Conservation (phyloP, 768 basidiomycete species). For the Austroboletus festivus region DNA sequence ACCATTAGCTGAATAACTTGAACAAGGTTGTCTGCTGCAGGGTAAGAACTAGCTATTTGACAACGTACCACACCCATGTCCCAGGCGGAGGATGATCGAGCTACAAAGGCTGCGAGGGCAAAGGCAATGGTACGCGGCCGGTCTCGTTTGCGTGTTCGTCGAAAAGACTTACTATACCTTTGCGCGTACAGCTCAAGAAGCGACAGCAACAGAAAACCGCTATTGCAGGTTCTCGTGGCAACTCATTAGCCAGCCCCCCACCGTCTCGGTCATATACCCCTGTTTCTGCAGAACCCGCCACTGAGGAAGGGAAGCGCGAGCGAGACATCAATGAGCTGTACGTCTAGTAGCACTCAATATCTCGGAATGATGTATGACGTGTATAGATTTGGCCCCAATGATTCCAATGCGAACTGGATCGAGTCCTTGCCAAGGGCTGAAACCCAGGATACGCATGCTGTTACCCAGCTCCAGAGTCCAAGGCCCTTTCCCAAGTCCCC, state of each 20-base stretch:
- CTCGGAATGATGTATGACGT: conserved; percentile 9
- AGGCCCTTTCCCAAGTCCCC: conserved; percentile 14
- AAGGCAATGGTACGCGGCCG: conserved; percentile 65
- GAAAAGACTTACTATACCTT: conserved; percentile 1
- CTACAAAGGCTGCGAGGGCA: conserved; percentile 78
- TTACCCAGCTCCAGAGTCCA: conserved; percentile 32
- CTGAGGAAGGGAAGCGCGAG: conserved; percentile 40
- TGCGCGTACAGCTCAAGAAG: conserved; percentile 83
- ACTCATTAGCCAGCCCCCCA: conserved; percentile 41
- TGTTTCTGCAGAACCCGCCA: conserved; percentile 39
- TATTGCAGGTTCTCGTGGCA: conserved; percentile 34
- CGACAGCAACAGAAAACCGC: conserved; percentile 67
- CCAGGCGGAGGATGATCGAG: conserved; percentile 69
- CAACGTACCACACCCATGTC: conserved; percentile 17
- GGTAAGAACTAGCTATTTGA: neutral
- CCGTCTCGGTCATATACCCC: conserved; percentile 52
- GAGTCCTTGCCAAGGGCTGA: conserved; percentile 51
- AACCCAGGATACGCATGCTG: conserved; percentile 25
- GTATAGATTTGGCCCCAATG: conserved; percentile 45
- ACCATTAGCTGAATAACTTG: conserved; percentile 2
- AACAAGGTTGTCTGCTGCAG: too few relatives aligned
- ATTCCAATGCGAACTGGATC: conserved; percentile 53
- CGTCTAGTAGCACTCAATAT: conserved; percentile 31
- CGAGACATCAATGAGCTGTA: conserved; percentile 65
- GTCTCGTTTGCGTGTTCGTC: neutral